Evolutionary conservation across 345 rosid genomes (phyloP).

Genomic region (Cardamine occulta): DNA sequence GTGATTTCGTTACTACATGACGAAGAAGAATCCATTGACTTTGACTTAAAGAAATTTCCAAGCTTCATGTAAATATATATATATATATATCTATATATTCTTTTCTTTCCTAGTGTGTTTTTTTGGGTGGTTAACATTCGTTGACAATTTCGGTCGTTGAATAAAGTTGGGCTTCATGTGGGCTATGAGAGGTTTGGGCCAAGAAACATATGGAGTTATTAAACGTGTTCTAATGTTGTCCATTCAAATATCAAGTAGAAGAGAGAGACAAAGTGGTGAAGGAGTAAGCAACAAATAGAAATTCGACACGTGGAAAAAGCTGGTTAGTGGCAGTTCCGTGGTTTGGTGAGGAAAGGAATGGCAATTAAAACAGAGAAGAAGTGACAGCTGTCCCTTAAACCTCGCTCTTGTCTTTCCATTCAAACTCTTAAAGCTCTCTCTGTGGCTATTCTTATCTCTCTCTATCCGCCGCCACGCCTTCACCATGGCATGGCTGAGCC

Average conservation of each 20-base stretch:
- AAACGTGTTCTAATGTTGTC: neutral
- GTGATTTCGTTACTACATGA: constrained; percentile 17
- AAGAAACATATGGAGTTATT: neutral
- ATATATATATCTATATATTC: neutral
- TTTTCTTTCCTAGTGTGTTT: neutral
- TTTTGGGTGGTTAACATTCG: constrained; percentile 13
- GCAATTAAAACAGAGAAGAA: neutral
- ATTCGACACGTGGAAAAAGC: neutral
- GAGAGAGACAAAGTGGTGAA: no score
- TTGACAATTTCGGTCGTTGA: constrained; percentile 21
- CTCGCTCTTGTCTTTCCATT: constrained; percentile 23
- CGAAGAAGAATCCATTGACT: constrained; percentile 30
- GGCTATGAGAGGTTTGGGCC: neutral
- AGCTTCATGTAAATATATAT: neutral
- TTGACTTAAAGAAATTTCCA: constrained; percentile 23
- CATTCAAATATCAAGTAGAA: neutral
- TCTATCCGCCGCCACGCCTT: constrained; percentile 47
- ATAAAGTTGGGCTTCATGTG: constrained; percentile 23
- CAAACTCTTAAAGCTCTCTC: constrained; percentile 1
- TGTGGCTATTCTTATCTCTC: constrained; percentile 9
- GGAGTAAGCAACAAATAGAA: neutral
- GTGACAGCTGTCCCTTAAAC: constrained; percentile 46
- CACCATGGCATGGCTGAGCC: constrained; percentile 67
- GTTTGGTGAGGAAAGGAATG: neutral
- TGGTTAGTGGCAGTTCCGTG: constrained; percentile 42